A percentile compares a stretch with the other conserved stretches of the same genome.
These are phyloP conservation scores for Vitis hybrid DNA, from an alignment of 177 flowering plant species.

Conservation along the genomic window DNA sequence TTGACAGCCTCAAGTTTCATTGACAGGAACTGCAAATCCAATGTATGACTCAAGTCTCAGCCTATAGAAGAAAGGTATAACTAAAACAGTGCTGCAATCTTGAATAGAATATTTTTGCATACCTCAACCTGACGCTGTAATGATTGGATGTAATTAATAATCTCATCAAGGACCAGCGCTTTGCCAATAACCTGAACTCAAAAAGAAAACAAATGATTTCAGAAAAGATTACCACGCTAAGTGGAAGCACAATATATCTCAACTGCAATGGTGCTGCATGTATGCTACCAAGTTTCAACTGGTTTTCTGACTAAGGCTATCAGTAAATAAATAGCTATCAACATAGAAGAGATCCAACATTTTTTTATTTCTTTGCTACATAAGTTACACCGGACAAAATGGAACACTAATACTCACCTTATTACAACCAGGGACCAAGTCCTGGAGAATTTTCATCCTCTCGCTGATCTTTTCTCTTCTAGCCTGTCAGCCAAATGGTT, in stretches of 20 bases:
- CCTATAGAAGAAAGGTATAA: background rate
- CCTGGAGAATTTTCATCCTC: slow-evolving; percentile 98
- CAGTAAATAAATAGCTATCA: too few species aligned
- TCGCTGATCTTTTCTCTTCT: slow-evolving; percentile 97
- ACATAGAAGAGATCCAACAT: too few species aligned
- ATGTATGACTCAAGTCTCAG: background rate
- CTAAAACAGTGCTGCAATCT: background rate
- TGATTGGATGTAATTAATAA: slow-evolving; percentile 95
- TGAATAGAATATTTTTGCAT: background rate
- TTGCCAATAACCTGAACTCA: slow-evolving; percentile 77
- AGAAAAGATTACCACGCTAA: background rate
- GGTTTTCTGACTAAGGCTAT: too few species aligned
- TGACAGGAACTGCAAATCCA: slow-evolving; percentile 74
- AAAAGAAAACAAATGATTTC: background rate
- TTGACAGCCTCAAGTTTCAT: slow-evolving; percentile 98
- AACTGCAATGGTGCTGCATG: background rate
- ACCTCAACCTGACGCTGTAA: slow-evolving; percentile 98
- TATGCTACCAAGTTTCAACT: background rate
- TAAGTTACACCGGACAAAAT: background rate
- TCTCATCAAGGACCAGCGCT: slow-evolving; percentile 95
- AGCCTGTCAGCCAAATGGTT: slow-evolving; percentile 55
- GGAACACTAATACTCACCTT: slow-evolving; percentile 52
- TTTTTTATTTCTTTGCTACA: too few species aligned
- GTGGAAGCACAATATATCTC: background rate
- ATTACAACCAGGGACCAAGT: slow-evolving; percentile 95